Conservation (phyloP, 106 monocot species). For the Apostasia shenzhenica region DNA sequence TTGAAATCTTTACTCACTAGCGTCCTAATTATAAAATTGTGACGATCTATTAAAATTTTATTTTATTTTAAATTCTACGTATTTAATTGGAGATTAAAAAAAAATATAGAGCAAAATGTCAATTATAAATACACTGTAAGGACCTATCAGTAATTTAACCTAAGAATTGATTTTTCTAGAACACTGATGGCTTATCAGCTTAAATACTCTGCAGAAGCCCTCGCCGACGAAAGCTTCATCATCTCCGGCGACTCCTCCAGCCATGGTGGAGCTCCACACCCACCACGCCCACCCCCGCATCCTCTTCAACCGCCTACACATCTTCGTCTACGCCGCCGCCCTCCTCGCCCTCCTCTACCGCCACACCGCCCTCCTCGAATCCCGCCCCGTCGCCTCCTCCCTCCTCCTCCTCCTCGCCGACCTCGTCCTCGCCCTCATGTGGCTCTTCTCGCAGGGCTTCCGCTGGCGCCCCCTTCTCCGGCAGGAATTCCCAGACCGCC, state of each 20-base stretch:
- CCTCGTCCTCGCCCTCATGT: slow-evolving; percentile 40
- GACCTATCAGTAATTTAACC: too few relatives aligned
- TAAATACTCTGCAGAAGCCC: too few relatives aligned
- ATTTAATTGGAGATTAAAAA: too few relatives aligned
- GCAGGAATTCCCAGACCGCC: slow-evolving; percentile 30
- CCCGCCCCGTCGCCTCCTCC: slow-evolving; percentile 7
- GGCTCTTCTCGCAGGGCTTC: slow-evolving; percentile 38
- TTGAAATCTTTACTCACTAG: too few relatives aligned
- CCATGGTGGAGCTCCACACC: slow-evolving; percentile 21
- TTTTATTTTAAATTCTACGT: too few relatives aligned
- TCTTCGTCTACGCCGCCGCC: slow-evolving; percentile 27
- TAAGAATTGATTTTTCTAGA: too few relatives aligned
- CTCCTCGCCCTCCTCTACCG: slow-evolving; percentile 24
- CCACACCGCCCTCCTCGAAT: not conserved
- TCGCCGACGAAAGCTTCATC: too few relatives aligned
- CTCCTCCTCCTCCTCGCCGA: slow-evolving; percentile 31
- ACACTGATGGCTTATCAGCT: too few relatives aligned
- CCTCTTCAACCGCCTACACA: slow-evolving; percentile 45
- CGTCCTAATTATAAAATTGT: too few relatives aligned
- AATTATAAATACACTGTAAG: too few relatives aligned
- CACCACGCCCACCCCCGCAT: slow-evolving; percentile 16
- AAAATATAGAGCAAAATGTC: too few relatives aligned
- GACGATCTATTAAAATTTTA: too few relatives aligned
- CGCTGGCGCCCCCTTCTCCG: slow-evolving; percentile 57
- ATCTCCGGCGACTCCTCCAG: not conserved